Evolutionary conservation across 768 basidiomycete genomes (phyloP), one percentile per base, ranked within the genome.

Genomic region (Brasilioporus rufonigricans): DNA sequence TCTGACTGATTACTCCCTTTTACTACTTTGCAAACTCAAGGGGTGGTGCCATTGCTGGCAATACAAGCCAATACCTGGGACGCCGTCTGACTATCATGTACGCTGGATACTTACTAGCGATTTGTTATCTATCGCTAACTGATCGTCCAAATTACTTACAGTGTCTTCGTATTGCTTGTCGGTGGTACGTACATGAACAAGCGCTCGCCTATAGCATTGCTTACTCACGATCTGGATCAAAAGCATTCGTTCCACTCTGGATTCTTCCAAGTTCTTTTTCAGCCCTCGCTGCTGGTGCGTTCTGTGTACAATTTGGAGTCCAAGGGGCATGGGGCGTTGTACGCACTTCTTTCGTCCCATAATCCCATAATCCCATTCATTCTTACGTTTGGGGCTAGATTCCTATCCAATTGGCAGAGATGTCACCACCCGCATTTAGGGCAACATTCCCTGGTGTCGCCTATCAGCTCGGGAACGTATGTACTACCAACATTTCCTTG

Each of bases 241-340:
- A 41, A 67, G 77, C 67, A 23, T 82, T 83, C 72, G 88, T 90
- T 61, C 88, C 88, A 0, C 76, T 94, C 2, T 95, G 93, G 93
- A 89, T 93, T 61, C 61, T 96, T 8, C 93, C 93, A 3, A 71
- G 62, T 7, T 71, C 77, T 1, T 94, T 94, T 69, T 68, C 79
- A 1, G 79, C 74, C 1, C 84, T 97, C 10, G 65, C 89, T 0
- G 91, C 90, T 0, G 91, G 91, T 10, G 93, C 91, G 1, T 96
- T 95, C 73, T 92, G 82, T 61, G 75, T 93, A 16, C 92, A 94
- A 64, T 83, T 91, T 60, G 91, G 90, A 48, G 90, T 95, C 0
- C 93, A 96, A 67, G 92, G 91, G 2, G 92, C 91, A 35, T 93
- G 90, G 89, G 91, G 91, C 62, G 86, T 91, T 12, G 89, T 91